A percentile compares a stretch with the other conserved stretches of the same genome.
Conservation (phyloP, 257 asterid species). For the Petrea volubilis region DNA sequence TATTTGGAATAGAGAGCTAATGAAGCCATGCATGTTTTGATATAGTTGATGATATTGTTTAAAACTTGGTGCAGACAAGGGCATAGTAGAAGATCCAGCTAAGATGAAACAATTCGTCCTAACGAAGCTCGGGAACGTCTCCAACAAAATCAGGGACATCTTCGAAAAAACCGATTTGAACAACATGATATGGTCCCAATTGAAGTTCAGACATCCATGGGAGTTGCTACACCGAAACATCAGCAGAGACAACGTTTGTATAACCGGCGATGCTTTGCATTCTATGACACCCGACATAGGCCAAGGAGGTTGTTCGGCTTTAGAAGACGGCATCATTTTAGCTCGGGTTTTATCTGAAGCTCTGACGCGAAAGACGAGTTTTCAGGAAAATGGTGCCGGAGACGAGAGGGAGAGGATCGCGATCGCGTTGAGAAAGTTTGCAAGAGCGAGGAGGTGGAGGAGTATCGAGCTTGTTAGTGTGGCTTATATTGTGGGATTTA, state of each 20-base stretch:
- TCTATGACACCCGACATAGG: conserved; percentile 52
- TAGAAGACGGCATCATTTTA: conserved; percentile 37
- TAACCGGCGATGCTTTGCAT: conserved; percentile 47
- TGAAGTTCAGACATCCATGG: conserved; percentile 36
- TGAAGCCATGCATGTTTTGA: background rate
- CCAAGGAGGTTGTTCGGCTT: conserved; percentile 47
- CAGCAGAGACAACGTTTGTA: conserved; percentile 29
- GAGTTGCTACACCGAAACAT: conserved; percentile 38
- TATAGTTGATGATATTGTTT: background rate
- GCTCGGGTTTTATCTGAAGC: conserved; percentile 35
- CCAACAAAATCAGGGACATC: conserved; percentile 15
- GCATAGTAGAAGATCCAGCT: conserved; percentile 30
- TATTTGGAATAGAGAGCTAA: too few relatives aligned
- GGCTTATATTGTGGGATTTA: conserved; percentile 37
- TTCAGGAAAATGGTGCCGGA: conserved; percentile 2
- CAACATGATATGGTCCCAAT: conserved; percentile 30
- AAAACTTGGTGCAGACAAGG: conserved; percentile 24
- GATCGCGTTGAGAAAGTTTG: conserved; percentile 34
- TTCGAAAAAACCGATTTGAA: conserved; percentile 29
- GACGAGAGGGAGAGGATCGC: conserved; percentile 24
- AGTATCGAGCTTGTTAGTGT: conserved; percentile 32
- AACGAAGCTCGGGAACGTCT: conserved; percentile 40
- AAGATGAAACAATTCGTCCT: conserved; percentile 34
- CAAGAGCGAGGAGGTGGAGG: conserved; percentile 49
- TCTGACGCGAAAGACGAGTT: background rate